Percentiles rank a stretch among this genome's conserved stretches.
Evolutionary conservation across 2,329 filamentous ascomycete genomes (phyloP).

Genomic region (Elsinoe perseae): DNA sequence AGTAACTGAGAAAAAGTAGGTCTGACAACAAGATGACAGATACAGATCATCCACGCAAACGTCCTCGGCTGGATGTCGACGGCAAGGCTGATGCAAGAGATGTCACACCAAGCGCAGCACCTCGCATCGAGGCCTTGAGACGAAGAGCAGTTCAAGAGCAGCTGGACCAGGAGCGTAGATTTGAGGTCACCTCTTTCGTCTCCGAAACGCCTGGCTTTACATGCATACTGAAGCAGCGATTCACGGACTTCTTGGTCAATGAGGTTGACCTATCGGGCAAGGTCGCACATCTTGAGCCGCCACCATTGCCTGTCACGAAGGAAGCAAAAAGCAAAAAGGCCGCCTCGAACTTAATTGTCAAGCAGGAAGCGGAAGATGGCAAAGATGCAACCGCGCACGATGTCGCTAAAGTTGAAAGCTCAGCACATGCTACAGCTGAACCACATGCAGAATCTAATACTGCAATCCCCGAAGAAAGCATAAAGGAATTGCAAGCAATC

Average conservation of each 20-base stretch:
- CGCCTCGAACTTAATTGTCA: slow-evolving; percentile 9
- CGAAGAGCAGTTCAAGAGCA: slow-evolving; percentile 22
- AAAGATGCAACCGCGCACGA: neutral
- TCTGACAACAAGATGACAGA: slow-evolving; percentile 6
- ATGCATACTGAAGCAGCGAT: slow-evolving; percentile 65
- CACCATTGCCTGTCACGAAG: slow-evolving; percentile 3
- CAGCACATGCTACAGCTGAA: neutral
- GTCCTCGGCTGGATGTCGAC: slow-evolving; percentile 4
- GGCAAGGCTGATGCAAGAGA: too few relatives aligned
- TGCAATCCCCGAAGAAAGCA: slow-evolving; percentile 32
- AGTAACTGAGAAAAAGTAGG: neutral
- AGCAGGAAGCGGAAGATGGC: neutral
- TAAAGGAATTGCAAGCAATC: slow-evolving; percentile 33
- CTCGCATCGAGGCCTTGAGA: too few relatives aligned
- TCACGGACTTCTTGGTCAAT: slow-evolving; percentile 88
- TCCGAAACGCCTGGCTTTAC: slow-evolving; percentile 52
- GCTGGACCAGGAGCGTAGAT: slow-evolving; percentile 36
- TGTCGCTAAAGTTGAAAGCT: neutral
- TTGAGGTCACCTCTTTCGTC: slow-evolving; percentile 59
- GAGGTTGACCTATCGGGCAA: slow-evolving; percentile 71
- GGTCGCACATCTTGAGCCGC: slow-evolving; percentile 62
- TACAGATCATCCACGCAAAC: slow-evolving; percentile 16
- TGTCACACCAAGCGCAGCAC: too few relatives aligned
- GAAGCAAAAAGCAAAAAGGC: slow-evolving; percentile 20
- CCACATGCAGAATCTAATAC: slow-evolving; percentile 14